These are phyloP conservation scores for Pleurotus tuoliensis DNA, from an alignment of 768 basidiomycete species.

Conservation along the genomic window DNA sequence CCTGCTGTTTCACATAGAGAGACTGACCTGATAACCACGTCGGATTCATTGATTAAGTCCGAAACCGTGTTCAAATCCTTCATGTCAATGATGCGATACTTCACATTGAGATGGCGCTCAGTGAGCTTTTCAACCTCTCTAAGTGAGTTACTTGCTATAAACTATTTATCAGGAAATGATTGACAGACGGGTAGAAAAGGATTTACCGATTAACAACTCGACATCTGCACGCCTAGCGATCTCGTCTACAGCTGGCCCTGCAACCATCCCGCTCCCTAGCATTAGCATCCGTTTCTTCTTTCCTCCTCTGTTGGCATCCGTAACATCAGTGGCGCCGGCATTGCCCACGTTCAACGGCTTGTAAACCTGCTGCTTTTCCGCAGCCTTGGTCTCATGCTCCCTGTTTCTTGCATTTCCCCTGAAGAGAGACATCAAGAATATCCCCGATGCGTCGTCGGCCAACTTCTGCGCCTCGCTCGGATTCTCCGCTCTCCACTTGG, in stretches of 20 bases:
- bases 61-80: conserved; percentile 40
- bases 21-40: conserved; percentile 80
- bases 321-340: neutral
- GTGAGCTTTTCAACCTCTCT: conserved; percentile 52
- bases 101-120: conserved; percentile 44
- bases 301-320: neutral
- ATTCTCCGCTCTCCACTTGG: conserved; percentile 31
- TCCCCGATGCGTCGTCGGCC: neutral
- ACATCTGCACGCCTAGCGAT: conserved; percentile 61
- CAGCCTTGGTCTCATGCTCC: neutral
- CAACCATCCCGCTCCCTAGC: conserved; percentile 95
- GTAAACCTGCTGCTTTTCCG: too few relatives aligned
- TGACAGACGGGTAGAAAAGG: neutral
- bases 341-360: too few relatives aligned
- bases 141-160: conserved; percentile 68
- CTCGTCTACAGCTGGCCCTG: conserved; percentile 80
- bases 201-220: conserved; percentile 74
- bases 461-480: neutral
- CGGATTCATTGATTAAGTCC: conserved; percentile 55
- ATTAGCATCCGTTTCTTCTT: conserved; percentile 69
- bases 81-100: conserved; percentile 58
- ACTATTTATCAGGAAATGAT: neutral
- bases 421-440: neutral
- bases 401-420: neutral
- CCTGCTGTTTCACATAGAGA: too few relatives aligned